Conservation (phyloP, 1,139 yeast species). For the Pichia sp. region DNA sequence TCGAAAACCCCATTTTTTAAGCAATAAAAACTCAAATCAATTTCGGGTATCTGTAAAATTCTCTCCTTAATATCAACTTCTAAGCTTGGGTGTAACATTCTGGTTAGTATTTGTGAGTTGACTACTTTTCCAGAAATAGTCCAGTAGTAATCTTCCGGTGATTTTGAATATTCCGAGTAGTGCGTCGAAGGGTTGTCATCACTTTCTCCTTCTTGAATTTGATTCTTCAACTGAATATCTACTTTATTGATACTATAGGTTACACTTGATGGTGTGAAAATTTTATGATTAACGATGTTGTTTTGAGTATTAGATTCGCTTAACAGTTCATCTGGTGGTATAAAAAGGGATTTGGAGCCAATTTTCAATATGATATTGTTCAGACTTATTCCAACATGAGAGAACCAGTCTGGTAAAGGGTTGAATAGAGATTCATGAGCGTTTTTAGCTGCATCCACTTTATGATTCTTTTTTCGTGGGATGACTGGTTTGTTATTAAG, state of each 20-base stretch:
- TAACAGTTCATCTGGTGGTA: constrained; percentile 32
- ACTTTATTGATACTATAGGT: constrained; percentile 28
- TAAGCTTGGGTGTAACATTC: constrained; percentile 5
- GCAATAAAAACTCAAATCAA: constrained; percentile 14
- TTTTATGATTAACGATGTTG: constrained; percentile 10
- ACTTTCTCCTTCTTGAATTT: constrained; percentile 1
- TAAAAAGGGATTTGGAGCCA: constrained; percentile 60
- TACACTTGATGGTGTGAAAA: constrained; percentile 11
- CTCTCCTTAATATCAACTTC: background rate
- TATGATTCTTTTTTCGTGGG: background rate
- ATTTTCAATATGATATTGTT: constrained; percentile 36
- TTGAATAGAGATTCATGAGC: constrained; percentile 31
- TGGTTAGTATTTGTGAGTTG: constrained; percentile 4
- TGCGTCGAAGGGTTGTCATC: constrained; percentile 10
- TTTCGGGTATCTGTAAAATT: constrained; percentile 14
- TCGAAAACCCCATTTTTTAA: constrained; percentile 14
- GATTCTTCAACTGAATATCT: constrained; percentile 23
- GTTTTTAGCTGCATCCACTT: constrained; percentile 1
- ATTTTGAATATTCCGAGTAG: constrained; percentile 9
- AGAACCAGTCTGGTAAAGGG: constrained; percentile 47
- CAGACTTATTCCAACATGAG: constrained; percentile 36
- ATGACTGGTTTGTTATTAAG: background rate
- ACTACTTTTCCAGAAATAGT: constrained; percentile 1
- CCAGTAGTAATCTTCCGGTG: constrained; percentile 22
- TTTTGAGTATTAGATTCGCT: constrained; percentile 17